These are phyloP conservation scores for Xeromyces bisporus DNA, from an alignment of 495 filamentous ascomycete species.

Conservation along the genomic window DNA sequence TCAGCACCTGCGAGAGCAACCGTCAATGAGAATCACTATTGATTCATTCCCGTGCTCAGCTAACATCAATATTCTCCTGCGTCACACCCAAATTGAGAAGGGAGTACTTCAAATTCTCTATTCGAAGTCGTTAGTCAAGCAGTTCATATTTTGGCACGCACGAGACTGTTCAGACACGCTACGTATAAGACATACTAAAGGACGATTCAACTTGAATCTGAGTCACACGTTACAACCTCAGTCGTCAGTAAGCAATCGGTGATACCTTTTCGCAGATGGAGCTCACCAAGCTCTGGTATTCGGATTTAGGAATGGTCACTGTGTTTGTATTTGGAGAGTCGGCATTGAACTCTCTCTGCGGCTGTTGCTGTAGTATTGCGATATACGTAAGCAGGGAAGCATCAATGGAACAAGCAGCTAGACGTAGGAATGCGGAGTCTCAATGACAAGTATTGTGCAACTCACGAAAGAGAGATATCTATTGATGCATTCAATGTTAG, in stretches of 20 bases:
- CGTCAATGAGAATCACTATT: neutral
- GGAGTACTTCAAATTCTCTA: slow-evolving; percentile 45
- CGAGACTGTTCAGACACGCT: neutral
- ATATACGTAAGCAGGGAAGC: too few species aligned
- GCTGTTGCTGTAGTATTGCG: too few species aligned
- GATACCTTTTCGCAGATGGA: neutral
- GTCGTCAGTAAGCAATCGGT: neutral
- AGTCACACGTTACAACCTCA: neutral
- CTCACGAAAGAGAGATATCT: too few species aligned
- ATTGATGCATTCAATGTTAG: too few species aligned
- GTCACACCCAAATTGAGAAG: slow-evolving; percentile 47
- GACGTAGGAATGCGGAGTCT: too few species aligned
- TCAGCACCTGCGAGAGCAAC: slow-evolving; percentile 26
- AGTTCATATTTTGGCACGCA: neutral
- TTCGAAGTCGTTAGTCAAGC: slow-evolving; percentile 2
- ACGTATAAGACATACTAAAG: neutral
- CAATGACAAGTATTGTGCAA: too few species aligned
- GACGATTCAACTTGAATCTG: neutral
- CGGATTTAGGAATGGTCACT: slow-evolving; percentile 35
- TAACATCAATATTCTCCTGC: slow-evolving; percentile 42
- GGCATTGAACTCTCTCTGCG: slow-evolving; percentile 9
- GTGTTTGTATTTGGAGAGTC: slow-evolving; percentile 18
- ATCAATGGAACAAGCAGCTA: too few species aligned
- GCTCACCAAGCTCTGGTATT: slow-evolving; percentile 39
- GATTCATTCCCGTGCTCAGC: slow-evolving; percentile 1